Conservation (phyloP, 257 asterid species). For the Solanum rostratum region DNA sequence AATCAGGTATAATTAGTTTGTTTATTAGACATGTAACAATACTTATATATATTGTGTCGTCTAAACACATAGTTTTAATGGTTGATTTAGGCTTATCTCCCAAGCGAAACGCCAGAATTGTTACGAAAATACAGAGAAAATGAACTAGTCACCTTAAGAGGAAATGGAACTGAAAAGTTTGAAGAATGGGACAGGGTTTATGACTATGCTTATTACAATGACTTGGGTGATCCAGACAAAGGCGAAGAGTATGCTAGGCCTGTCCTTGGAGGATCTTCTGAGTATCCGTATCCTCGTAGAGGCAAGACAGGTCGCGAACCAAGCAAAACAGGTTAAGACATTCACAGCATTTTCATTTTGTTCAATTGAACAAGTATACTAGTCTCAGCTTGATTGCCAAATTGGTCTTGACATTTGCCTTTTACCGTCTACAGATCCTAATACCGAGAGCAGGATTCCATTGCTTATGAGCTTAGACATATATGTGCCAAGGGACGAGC, state of each 20-base stretch:
- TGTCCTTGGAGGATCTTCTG: slow-evolving; percentile 20
- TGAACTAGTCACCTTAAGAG: slow-evolving; percentile 20
- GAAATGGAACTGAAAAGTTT: slow-evolving; percentile 21
- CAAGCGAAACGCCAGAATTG: slow-evolving; percentile 23
- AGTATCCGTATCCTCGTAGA: slow-evolving; percentile 12
- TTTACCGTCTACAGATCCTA: slow-evolving; percentile 10
- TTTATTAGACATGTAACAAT: neutral
- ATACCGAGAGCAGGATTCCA: slow-evolving; percentile 16
- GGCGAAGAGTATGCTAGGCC: slow-evolving; percentile 10
- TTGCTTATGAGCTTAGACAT: slow-evolving; percentile 4
- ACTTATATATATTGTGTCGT: neutral
- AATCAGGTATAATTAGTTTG: slow-evolving; percentile 15
- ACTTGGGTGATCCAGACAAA: slow-evolving; percentile 27
- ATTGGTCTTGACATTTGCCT: neutral
- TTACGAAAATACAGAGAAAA: slow-evolving; percentile 16
- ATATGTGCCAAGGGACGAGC: slow-evolving; percentile 29
- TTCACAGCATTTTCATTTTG: too few relatives aligned
- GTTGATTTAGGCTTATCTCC: slow-evolving; percentile 18
- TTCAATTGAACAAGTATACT: too few relatives aligned
- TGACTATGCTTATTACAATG: slow-evolving; percentile 31
- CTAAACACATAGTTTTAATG: neutral
- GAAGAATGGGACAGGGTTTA: slow-evolving; percentile 37
- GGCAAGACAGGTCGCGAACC: slow-evolving; percentile 7
- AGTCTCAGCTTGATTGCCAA: neutral
- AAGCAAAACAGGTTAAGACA: slow-evolving; percentile 1